Conservation (phyloP, 1,284 basidiomycete genomes). For the Amylostereum areolatum region DNA sequence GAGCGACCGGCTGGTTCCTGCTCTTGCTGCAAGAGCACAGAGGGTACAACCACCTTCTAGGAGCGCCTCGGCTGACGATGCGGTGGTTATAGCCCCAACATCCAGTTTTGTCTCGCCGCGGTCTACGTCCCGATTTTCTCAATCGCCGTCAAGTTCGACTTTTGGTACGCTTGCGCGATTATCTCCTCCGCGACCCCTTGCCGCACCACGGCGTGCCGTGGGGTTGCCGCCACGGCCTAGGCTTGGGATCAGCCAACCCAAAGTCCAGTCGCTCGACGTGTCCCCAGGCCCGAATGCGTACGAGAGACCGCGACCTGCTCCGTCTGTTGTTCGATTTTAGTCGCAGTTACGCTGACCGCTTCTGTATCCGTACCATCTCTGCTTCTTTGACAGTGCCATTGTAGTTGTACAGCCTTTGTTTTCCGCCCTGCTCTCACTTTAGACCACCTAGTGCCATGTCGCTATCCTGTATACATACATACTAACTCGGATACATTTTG, state of each 20-base stretch:
- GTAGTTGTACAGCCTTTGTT: too few relatives aligned
- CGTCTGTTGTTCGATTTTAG: constrained; percentile 10
- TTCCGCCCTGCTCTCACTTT: too few relatives aligned
- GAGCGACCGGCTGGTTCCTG: too few relatives aligned
- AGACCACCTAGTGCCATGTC: too few relatives aligned
- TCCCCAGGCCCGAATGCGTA: constrained; percentile 27
- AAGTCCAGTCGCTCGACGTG: constrained; percentile 19
- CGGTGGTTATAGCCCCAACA: background rate
- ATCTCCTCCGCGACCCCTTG: background rate
- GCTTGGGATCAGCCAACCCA: constrained; percentile 28
- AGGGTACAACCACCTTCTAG: too few relatives aligned
- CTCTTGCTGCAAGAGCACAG: too few relatives aligned
- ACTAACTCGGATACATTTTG: too few relatives aligned
- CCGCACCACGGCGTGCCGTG: constrained; percentile 9
- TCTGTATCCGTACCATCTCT: background rate
- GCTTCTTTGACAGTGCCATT: too few relatives aligned
- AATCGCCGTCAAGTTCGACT: too few relatives aligned
- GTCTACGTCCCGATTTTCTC: constrained; percentile 11
- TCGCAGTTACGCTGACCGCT: constrained; percentile 1
- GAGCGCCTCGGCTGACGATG: too few relatives aligned
- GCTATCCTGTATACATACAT: too few relatives aligned
- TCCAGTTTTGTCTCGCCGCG: background rate
- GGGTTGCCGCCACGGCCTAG: constrained; percentile 24
- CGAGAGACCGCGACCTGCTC: constrained; percentile 40
- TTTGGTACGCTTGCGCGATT: too few relatives aligned